A percentile compares a stretch with the other conserved stretches of the same genome.
Evolutionary conservation across 805 yeast genomes (phyloP).

Genomic region (Lipomyces orientalis): DNA sequence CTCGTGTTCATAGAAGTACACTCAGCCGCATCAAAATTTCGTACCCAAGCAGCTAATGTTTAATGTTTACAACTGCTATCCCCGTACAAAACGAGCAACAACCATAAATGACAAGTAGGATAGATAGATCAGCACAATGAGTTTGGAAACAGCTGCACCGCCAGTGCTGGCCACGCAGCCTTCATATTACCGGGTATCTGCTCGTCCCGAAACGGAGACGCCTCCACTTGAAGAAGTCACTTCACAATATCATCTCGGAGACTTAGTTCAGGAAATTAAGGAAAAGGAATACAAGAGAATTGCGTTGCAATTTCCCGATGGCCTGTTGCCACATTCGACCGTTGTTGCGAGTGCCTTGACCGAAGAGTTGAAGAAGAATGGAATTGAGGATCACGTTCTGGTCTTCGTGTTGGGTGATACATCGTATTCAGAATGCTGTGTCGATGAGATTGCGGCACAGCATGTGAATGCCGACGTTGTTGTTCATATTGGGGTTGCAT

Average conservation of each 20-base stretch:
- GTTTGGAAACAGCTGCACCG: constrained; percentile 47
- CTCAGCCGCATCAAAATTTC: no score
- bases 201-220: constrained; percentile 15
- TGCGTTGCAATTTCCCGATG: constrained; percentile 91
- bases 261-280: constrained; percentile 36
- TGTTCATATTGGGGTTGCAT: constrained; percentile 94
- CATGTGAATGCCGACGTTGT: constrained; percentile 86
- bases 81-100: neutral
- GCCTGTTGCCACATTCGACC: constrained; percentile 76
- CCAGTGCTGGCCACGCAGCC: constrained; percentile 79
- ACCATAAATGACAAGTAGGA: constrained; percentile 8
- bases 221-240: constrained; percentile 46
- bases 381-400: constrained; percentile 30
- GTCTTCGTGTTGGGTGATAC: constrained; percentile 93
- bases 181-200: constrained; percentile 58
- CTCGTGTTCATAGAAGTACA: neutral
- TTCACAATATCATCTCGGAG: constrained; percentile 53
- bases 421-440: constrained; percentile 92
- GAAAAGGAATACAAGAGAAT: constrained; percentile 48
- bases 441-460: constrained; percentile 95
- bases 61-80: neutral
- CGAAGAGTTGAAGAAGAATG: constrained; percentile 34
- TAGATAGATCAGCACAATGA: neutral
- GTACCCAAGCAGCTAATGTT: no score
- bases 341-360: constrained; percentile 57